Evolutionary conservation across 2,329 filamentous ascomycete species (phyloP).

Genomic region (Xenoacremonium recifei): DNA sequence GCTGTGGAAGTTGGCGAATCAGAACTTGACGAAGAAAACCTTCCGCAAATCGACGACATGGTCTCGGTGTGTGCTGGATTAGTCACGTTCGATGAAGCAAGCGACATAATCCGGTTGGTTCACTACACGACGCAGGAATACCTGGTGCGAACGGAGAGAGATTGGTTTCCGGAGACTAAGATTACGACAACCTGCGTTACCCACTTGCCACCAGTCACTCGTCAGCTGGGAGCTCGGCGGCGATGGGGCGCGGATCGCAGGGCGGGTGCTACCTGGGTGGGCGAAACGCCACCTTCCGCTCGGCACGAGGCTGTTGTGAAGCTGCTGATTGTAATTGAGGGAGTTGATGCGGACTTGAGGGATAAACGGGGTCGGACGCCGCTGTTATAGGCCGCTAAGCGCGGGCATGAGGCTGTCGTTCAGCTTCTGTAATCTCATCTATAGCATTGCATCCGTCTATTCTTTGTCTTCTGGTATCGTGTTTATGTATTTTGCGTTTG

Average conservation of each 20-base stretch:
- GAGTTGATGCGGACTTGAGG: neutral
- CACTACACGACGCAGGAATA: slow-evolving; percentile 46
- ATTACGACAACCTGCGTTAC: slow-evolving; percentile 32
- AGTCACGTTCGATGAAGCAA: slow-evolving; percentile 37
- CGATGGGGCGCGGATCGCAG: no score
- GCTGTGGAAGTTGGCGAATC: slow-evolving; percentile 27
- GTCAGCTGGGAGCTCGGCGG: no score
- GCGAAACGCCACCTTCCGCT: no score
- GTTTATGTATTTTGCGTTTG: no score
- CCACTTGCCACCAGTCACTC: slow-evolving; percentile 33
- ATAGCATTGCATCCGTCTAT: no score
- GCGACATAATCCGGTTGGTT: slow-evolving; percentile 36
- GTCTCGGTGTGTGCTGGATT: slow-evolving; percentile 40
- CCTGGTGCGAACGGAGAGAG: slow-evolving; percentile 26
- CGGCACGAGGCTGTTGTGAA: neutral
- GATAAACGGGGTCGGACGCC: neutral
- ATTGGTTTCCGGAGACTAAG: slow-evolving; percentile 29
- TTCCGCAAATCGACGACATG: slow-evolving; percentile 29
- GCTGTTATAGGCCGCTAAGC: neutral
- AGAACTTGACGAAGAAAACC: slow-evolving; percentile 32
- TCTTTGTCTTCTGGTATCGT: no score
- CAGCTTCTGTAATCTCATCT: no score
- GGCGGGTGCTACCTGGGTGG: no score
- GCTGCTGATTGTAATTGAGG: neutral
- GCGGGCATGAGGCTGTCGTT: neutral